Conservation (phyloP, 306 rosid species). For the Prunus campanulata region DNA sequence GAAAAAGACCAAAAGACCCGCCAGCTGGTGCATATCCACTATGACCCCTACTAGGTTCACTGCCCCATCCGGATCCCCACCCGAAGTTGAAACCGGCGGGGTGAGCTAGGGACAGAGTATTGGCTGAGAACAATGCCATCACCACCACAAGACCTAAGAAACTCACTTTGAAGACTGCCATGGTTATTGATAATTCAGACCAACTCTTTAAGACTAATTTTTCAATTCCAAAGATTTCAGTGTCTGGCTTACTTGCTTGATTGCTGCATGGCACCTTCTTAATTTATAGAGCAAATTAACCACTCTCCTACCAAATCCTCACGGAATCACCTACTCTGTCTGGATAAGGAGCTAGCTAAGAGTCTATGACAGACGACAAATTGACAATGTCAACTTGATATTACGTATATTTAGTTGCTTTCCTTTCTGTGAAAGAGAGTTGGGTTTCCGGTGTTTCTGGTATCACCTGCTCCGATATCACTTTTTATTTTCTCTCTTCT, state of each 20-base stretch:
- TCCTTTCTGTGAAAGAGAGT: background rate
- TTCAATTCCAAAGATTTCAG: background rate
- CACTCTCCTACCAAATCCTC: constrained; percentile 51
- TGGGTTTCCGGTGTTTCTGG: constrained; percentile 21
- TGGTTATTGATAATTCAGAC: constrained; percentile 7
- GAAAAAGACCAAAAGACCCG: constrained; percentile 48
- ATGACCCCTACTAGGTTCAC: background rate
- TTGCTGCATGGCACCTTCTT: background rate
- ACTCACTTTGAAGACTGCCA: constrained; percentile 36
- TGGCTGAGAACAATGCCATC: constrained; percentile 27
- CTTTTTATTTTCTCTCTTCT: background rate
- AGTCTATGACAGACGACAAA: too few relatives aligned
- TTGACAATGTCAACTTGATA: constrained; percentile 39
- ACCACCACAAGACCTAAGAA: constrained; percentile 18
- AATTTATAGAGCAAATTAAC: constrained; percentile 36
- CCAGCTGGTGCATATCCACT: constrained; percentile 40
- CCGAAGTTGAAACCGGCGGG: constrained; percentile 54
- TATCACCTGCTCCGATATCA: constrained; percentile 34
- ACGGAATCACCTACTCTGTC: constrained; percentile 23
- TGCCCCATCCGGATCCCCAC: constrained; percentile 33
- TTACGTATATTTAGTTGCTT: too few relatives aligned
- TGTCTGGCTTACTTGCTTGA: constrained; percentile 14
- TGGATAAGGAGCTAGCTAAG: constrained; percentile 11
- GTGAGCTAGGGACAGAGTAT: constrained; percentile 38
- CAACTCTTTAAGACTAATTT: too few relatives aligned